These are phyloP conservation scores for Chenopodium album DNA, from an alignment of 148 eudicot genomes.

Conservation along the genomic window DNA sequence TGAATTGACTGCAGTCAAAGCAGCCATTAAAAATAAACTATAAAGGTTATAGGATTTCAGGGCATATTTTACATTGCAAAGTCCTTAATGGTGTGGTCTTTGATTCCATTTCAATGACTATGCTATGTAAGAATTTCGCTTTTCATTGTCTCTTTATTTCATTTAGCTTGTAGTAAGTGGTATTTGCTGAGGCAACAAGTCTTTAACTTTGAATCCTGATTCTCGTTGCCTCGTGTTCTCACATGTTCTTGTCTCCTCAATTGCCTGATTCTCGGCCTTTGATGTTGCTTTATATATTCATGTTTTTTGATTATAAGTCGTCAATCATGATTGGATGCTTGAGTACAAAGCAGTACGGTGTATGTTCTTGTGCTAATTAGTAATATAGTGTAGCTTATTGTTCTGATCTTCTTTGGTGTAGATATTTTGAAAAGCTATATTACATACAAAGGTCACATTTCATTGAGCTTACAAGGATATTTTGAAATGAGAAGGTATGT, in stretches of 20 bases:
- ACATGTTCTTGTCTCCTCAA: slow-evolving; percentile 19
- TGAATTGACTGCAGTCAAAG: slow-evolving; percentile 16
- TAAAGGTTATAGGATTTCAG: neutral
- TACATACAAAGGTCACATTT: slow-evolving; percentile 7
- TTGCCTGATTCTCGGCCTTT: neutral
- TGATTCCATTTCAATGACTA: slow-evolving; percentile 9
- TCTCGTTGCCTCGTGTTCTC: slow-evolving; percentile 13
- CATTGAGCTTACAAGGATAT: neutral
- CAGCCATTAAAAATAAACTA: slow-evolving; percentile 1
- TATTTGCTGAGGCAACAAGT: neutral
- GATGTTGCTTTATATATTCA: neutral
- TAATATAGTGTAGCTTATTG: neutral
- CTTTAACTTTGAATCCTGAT: slow-evolving; percentile 12
- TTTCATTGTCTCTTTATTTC: slow-evolving; percentile 5
- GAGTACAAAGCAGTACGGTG: neutral
- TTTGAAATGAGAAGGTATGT: slow-evolving; percentile 30
- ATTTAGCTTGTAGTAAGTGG: neutral
- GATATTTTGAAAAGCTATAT: neutral
- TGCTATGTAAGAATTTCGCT: neutral
- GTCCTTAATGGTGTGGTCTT: neutral
- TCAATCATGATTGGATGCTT: neutral
- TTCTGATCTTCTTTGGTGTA: slow-evolving; percentile 20
- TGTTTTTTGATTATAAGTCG: no score
- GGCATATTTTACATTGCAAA: slow-evolving; percentile 5
- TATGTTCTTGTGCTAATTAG: neutral